Evolutionary conservation across 176 grass and related monocot species (phyloP).

Genomic region (Melocanna baccifera): DNA sequence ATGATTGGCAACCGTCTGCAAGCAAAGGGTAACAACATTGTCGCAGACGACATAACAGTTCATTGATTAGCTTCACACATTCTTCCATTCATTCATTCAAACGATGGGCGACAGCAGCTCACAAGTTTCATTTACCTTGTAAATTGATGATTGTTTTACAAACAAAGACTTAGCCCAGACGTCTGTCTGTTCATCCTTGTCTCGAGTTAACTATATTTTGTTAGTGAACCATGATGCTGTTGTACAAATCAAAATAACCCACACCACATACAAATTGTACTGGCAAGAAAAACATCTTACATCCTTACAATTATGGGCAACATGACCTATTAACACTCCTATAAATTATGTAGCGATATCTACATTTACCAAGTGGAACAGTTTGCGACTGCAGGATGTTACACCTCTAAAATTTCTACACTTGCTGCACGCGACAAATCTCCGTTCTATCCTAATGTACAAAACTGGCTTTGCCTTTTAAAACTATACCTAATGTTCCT

Average conservation of each 20-base stretch:
- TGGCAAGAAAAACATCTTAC: neutral
- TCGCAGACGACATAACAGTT: neutral
- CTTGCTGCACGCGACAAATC: neutral
- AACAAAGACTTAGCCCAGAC: neutral
- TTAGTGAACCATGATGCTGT: neutral
- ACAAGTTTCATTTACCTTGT: neutral
- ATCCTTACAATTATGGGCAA: neutral
- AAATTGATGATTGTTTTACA: neutral
- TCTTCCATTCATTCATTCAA: conserved; percentile 9
- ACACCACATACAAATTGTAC: conserved; percentile 11
- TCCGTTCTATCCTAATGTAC: conserved; percentile 43
- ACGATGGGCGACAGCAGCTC: neutral
- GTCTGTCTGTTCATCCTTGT: neutral
- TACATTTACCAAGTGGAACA: conserved; percentile 23
- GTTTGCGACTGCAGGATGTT: conserved; percentile 14
- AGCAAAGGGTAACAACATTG: neutral
- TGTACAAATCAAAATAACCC: neutral
- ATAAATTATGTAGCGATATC: conserved; percentile 10
- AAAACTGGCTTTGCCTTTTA: conserved; percentile 45
- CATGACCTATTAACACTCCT: neutral
- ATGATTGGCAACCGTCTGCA: neutral
- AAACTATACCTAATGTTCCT: conserved; percentile 23
- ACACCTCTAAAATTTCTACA: conserved; percentile 25
- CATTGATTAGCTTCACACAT: neutral
- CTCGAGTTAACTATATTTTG: neutral